Conservation (phyloP, 148 eudicot species). For the Diospyros kaki region DNA sequence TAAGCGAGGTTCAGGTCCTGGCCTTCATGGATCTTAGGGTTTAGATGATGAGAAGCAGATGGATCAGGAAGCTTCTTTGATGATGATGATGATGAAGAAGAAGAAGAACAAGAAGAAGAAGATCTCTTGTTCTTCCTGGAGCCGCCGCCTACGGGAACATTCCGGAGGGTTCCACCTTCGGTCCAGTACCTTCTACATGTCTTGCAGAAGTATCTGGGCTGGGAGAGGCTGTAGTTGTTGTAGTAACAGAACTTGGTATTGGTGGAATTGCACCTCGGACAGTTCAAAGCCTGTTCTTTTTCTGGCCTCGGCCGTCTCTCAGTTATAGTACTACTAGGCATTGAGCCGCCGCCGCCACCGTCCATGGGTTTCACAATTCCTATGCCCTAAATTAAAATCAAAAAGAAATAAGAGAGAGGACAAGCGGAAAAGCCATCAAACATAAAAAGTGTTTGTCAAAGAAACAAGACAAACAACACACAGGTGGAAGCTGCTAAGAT, state of each 20-base stretch:
- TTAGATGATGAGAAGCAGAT: constrained; percentile 10
- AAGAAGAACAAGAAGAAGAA: constrained; percentile 9
- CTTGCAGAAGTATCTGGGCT: constrained; percentile 50
- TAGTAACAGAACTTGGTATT: constrained; percentile 46
- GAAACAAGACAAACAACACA: constrained; percentile 6
- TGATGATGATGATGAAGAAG: constrained; percentile 10
- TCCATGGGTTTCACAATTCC: constrained; percentile 19
- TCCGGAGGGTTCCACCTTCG: constrained; percentile 41
- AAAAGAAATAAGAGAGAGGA: not conserved
- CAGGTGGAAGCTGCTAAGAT: constrained; percentile 9
- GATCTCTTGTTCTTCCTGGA: constrained; percentile 43
- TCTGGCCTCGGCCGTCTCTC: constrained; percentile 35
- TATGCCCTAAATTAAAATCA: constrained; percentile 17
- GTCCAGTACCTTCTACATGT: constrained; percentile 51
- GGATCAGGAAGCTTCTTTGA: constrained; percentile 20
- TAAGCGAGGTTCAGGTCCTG: constrained; percentile 37
- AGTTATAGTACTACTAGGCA: not conserved
- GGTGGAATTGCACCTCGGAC: constrained; percentile 41
- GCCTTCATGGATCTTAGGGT: constrained; percentile 24
- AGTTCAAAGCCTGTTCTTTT: constrained; percentile 36
- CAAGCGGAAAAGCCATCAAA: constrained; percentile 1
- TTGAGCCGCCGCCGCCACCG: not conserved
- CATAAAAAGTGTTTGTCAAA: not conserved
- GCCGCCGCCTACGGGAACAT: constrained; percentile 45
- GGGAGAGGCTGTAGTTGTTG: constrained; percentile 48